Evolutionary conservation across 2,329 filamentous ascomycete species (phyloP), one percentile per base, ranked within the genome.

Genomic region (Plenodomus tracheiphilus): DNA sequence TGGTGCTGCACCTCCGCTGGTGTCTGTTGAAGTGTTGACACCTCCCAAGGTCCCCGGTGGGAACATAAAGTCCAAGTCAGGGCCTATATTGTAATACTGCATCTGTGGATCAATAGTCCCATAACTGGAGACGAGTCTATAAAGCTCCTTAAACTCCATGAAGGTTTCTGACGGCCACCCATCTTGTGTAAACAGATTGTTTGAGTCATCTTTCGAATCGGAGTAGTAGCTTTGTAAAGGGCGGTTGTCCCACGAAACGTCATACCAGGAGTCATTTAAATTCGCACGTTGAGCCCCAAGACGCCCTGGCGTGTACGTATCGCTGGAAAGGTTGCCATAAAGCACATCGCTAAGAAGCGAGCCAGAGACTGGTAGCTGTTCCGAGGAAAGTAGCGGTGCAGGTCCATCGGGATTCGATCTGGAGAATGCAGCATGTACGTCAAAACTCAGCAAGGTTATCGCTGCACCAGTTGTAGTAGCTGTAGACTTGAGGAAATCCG

Each of bases 161-260:
- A 78, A 84, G 17, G 77, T 75, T 56, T 83, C 79, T n/a, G 78
- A 80, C 0, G 85, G 85, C 85, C 85, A 88, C 10, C 85, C 85
- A 67, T 85, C 77, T 1, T 74, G 62, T 0, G 84, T 86, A 17
- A 74, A 75, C 2, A 63, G 37, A 7, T 68, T 72, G 16, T 75
- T 73, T 6, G 9, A 57, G 10, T 58, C 40, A 35, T 72, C 58
- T 21, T 67, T 60, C 8, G 76, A 62, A 1, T 74, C 72, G 5
- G 71, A 71, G 49, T 82, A 85, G 58, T 85, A 88, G 19, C 77
- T 75, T 2, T 68, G 55, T 17, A 79, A 72, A 1, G 83, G 81
- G 32, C 74, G 71, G 42, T 77, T 75, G 4, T 59, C 50, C 51
- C 48, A 40, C 50, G 64, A 25, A 61, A 67, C 16, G 62, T 72